Evolutionary conservation across 2,329 filamentous ascomycete species (phyloP), one percentile per base, ranked within the genome.

Genomic region (Aureobasidium melanogenum): DNA sequence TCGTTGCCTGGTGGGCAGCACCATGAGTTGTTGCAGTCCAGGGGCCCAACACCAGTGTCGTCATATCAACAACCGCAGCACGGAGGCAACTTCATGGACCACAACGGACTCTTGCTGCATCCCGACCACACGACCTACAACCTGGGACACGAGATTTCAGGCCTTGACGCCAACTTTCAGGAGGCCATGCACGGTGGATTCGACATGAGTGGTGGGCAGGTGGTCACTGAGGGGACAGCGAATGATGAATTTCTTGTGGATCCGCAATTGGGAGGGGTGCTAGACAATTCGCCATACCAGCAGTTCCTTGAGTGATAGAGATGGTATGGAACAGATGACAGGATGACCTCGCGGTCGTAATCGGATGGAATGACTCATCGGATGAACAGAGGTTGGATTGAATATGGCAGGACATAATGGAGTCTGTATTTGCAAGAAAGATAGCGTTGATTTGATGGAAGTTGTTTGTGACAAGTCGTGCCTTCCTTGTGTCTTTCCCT

Each of bases 1-100:
- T 73, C 74, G 8, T 63, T 76, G 19, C 74, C 74, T 5, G 74
- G 74, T 43, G 74, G 74, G 36, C 71, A 76, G 17, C 70, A 71
- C 43, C 74, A 77, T 47, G 56, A 73, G 52, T 67, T 75, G 64
- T 67, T 72, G 50, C 69, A 54, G 32, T 67, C 69, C 30, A 66
- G 71, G 15, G 43, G 63, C 5, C 64, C 65, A 7, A 72, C 71
- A 12, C 67, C 70, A 10, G 67, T 71, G 59, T 70, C 65, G 14
- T 72, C 72, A 43, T 62, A 60, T 15, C 60, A 64, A 22, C 60
- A 62, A 41, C 59, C 46, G 26, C 62, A 62, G 30, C 34, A 60
- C 32, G 32, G 56, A 24, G 52, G 52, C 24, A 57, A 62, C 44
- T 58, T 51, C 24, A 46, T 58, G 32, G 61, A 51, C 24, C 55